Base-by-base conservation (phyloP, 192 early-diverging fungal species). In the Backusella sp. region DNA sequence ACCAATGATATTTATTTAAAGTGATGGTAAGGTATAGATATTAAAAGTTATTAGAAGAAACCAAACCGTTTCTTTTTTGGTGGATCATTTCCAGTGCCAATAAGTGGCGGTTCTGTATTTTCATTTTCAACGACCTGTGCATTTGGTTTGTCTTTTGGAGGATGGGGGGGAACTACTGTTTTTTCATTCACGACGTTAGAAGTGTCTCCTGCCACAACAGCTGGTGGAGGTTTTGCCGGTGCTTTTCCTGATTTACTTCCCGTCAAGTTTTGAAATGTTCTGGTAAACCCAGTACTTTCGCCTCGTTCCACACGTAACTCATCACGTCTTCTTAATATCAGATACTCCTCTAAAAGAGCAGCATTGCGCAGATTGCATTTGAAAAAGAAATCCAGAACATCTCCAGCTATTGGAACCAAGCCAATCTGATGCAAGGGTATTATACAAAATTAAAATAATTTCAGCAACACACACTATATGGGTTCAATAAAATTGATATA, bases 301-400 rank as follows among this genome's bases (percentile, higher is more conserved):
- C 81, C 81, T 68, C 72, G 41, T 34, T 83, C 78, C 36, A 53
- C 37, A 23, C 78, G 62, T 23, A 83, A 32, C 59, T 79, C 75
- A 53, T 83, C 82, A 5, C 78, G 42, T 49, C 75, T 30, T 26
- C 82, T 76, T 6, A 68, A 35, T 68, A 83, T 68, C 9, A 89
- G 42, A 52, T 70, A 88, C 19, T 80, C 83, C 42, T 89, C 84
- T 42, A 89, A 80, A 6, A 88, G n/a, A 32, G 77, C 70, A 23
- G 85, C 85, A 77, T 89, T 89, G 46, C 76, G 83, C 70, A 74
- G 73, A 53, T 89, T 89, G 0, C 80, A 79, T 69, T 86, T 89
- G 68, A 81, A 86, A 36, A 89, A 52, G 32, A 84, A 81, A 76
- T 89, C 88, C 12, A 75, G 39, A 15, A 88, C 9, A 73, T 89